Percentiles rank a stretch among this genome's conserved stretches.
phyloP scores from a whole-genome alignment of 2,329 filamentous ascomycete species.

The Botrytis fabae region DNA sequence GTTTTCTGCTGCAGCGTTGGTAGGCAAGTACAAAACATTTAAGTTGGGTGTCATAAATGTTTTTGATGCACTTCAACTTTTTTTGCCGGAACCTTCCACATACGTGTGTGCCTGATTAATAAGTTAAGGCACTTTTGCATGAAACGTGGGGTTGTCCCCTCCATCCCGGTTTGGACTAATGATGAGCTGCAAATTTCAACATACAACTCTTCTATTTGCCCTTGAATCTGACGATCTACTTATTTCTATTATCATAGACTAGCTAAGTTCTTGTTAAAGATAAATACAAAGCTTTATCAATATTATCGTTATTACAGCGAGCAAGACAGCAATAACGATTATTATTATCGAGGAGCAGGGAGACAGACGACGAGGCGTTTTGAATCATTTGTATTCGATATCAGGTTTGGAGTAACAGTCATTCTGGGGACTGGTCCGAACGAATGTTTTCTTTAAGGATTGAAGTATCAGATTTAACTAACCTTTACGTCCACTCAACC shows the following conservation, averaged over 20 bases:
- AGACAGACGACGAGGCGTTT: no score
- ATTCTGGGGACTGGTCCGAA: no score
- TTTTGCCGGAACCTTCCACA: slow-evolving; percentile 24
- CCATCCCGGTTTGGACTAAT: neutral
- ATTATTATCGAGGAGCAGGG: no score
- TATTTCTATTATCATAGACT: neutral
- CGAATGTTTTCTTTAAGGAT: no score
- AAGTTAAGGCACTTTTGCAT: slow-evolving; percentile 6
- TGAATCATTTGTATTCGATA: no score
- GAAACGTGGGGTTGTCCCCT: neutral
- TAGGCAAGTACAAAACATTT: slow-evolving; percentile 3
- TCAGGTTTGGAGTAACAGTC: no score
- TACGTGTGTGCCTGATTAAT: slow-evolving; percentile 9
- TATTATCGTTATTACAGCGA: neutral
- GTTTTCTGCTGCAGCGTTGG: slow-evolving; percentile 3
- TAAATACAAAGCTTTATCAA: neutral
- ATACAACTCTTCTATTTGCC: neutral
- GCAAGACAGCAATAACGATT: no score
- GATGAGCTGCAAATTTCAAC: neutral
- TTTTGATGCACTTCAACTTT: slow-evolving; percentile 18
- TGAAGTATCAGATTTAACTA: neutral
- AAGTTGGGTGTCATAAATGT: slow-evolving; percentile 10
- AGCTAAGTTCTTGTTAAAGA: neutral
- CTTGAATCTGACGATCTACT: neutral
- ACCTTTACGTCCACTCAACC: neutral